phyloP scores from a whole-genome alignment of 2,329 filamentous ascomycete genomes.

The Fusarium vanettenii region DNA sequence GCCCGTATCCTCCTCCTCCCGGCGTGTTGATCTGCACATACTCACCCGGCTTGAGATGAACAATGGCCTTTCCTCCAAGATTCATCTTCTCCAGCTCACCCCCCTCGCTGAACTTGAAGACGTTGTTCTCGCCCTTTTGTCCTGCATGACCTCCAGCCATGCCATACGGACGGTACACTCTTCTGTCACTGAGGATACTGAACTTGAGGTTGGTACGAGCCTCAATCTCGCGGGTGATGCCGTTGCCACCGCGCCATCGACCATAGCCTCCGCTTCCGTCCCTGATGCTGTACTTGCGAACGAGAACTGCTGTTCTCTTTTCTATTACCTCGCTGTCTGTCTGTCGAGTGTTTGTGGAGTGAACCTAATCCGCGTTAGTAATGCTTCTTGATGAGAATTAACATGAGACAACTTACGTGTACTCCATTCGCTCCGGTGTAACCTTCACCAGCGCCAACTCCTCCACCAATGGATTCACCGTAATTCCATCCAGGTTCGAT shows the following conservation, averaged over 20 bases:
- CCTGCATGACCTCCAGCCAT: conserved; percentile 47
- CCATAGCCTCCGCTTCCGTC: conserved; percentile 47
- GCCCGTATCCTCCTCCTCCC: conserved; percentile 47
- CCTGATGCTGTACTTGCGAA: conserved; percentile 47
- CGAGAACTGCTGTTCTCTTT: conserved; percentile 48
- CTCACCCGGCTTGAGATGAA: conserved; percentile 48
- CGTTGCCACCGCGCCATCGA: conserved; percentile 48
- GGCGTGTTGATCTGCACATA: conserved; percentile 51
- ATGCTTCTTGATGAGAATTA: conserved; percentile 48
- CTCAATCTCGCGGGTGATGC: conserved; percentile 51
- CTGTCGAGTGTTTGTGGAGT: conserved; percentile 89
- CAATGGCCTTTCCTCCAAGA: conserved; percentile 45
- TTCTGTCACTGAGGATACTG: conserved; percentile 51
- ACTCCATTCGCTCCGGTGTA: conserved; percentile 82
- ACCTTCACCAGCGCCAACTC: conserved; percentile 76
- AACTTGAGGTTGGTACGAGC: conserved; percentile 47
- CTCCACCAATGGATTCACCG: conserved; percentile 87
- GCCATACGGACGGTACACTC: conserved; percentile 50
- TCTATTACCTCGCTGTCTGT: conserved; percentile 81
- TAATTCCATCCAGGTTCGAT: conserved; percentile 79
- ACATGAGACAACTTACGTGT: conserved; percentile 64
- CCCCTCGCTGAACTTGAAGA: conserved; percentile 43
- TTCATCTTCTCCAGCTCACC: conserved; percentile 34
- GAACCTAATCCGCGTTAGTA: conserved; percentile 54
- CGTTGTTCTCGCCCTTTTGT: conserved; percentile 43